Evolutionary conservation across 352 stramenopile species (phyloP).

Genomic region (Pythium angustatum): DNA sequence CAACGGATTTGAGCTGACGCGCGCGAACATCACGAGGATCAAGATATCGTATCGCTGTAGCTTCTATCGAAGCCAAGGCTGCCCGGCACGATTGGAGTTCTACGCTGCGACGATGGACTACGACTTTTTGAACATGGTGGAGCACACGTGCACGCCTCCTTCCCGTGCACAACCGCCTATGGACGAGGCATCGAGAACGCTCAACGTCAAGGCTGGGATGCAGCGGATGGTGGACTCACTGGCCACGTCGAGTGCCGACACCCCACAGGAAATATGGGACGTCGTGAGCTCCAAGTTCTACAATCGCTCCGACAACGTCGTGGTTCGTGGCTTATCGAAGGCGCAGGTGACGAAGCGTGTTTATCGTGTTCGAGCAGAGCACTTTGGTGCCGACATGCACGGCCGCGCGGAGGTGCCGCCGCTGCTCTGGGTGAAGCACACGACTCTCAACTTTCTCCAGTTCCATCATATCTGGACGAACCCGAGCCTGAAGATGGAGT

Average conservation of each 20-base stretch:
- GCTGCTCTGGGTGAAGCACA: not conserved
- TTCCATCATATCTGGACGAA: slow-evolving; percentile 17
- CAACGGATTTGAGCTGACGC: slow-evolving; percentile 7
- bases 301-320: not conserved
- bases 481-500: not conserved
- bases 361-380: not conserved
- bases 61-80: slow-evolving; percentile 11
- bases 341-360: slow-evolving; percentile 12
- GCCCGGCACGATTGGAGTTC: slow-evolving; percentile 3
- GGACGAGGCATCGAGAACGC: not conserved
- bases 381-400: slow-evolving; percentile 10
- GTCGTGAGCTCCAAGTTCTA: slow-evolving; percentile 6
- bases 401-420: slow-evolving; percentile 11
- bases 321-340: slow-evolving; percentile 16
- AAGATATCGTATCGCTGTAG: slow-evolving; percentile 18
- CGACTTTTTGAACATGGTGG: slow-evolving; percentile 6
- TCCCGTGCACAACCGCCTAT: not conserved
- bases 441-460: slow-evolving; percentile 5
- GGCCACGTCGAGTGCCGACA: not conserved
- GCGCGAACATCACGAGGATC: not conserved
- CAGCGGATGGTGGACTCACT: slow-evolving; percentile 13
- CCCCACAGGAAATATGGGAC: slow-evolving; percentile 14
- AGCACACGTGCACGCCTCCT: slow-evolving; percentile 12
- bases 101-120: slow-evolving; percentile 11
- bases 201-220: not conserved